These are phyloP conservation scores for Populus ilicifolia DNA, from an alignment of 345 rosid genomes.

Conservation along the genomic window DNA sequence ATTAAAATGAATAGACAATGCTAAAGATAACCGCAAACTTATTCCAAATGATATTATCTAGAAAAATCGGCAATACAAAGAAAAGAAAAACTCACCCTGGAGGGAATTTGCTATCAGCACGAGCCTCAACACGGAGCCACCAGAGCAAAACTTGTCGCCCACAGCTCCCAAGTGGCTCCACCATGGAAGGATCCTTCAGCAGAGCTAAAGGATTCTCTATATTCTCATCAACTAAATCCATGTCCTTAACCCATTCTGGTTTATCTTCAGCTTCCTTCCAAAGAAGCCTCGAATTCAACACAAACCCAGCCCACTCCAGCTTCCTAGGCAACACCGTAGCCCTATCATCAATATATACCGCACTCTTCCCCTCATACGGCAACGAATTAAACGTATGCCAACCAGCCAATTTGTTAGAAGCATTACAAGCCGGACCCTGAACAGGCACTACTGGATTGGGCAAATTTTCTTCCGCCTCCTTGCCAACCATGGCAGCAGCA, in stretches of 20 bases:
- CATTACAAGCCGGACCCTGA: constrained; percentile 96
- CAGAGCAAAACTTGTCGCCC: constrained; percentile 85
- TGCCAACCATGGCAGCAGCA: constrained; percentile 15
- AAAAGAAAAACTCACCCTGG: constrained; percentile 58
- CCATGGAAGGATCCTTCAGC: constrained; percentile 62
- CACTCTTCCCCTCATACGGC: constrained; percentile 62
- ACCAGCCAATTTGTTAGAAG: constrained; percentile 58
- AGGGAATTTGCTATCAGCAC: constrained; percentile 97
- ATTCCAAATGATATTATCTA: not conserved
- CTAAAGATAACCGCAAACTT: not conserved
- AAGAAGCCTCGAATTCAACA: constrained; percentile 78
- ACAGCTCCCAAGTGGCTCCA: constrained; percentile 94
- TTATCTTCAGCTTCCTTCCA: constrained; percentile 70
- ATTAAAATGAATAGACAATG: not conserved
- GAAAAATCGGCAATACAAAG: not conserved
- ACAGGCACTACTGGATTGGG: constrained; percentile 45
- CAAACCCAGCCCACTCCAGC: constrained; percentile 97
- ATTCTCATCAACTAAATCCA: constrained; percentile 45
- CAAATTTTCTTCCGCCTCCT: constrained; percentile 34
- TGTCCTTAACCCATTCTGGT: constrained; percentile 80
- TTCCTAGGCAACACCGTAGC: constrained; percentile 79
- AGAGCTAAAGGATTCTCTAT: constrained; percentile 73
- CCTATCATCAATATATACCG: constrained; percentile 68
- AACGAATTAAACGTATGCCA: constrained; percentile 80
- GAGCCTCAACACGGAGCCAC: constrained; percentile 99